These are phyloP conservation scores for Erigeron canadensis DNA, from an alignment of 129 eudicot species.

Conservation along the genomic window DNA sequence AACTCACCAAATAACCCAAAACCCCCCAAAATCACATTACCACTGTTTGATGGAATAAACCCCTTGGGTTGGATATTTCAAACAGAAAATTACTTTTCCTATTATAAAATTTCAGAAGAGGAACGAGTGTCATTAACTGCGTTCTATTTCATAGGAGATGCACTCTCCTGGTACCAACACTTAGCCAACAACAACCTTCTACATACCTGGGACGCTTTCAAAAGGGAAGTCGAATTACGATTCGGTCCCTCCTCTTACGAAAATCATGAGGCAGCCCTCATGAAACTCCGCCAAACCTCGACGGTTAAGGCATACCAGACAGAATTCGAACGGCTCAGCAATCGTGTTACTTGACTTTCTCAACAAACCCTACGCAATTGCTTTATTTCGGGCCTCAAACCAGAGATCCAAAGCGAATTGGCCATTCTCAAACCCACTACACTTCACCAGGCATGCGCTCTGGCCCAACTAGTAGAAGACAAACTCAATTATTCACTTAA, in stretches of 20 bases:
- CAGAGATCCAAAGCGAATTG: neutral
- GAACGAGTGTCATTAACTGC: neutral
- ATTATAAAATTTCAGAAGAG: neutral
- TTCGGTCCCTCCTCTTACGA: neutral
- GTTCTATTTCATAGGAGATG: neutral
- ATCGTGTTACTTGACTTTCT: neutral
- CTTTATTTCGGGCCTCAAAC: neutral
- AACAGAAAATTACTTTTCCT: neutral
- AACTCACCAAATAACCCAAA: neutral
- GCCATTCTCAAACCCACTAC: neutral
- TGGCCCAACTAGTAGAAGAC: neutral
- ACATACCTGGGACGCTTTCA: neutral
- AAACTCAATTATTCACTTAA: neutral
- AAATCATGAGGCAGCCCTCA: neutral
- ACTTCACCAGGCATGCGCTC: neutral
- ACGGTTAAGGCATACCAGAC: neutral
- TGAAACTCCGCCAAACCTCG: neutral
- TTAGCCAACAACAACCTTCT: neutral
- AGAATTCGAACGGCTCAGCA: neutral
- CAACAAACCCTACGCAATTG: neutral
- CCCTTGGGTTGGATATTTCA: conserved; percentile 1
- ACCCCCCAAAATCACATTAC: too few species aligned
- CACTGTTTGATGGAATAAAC: neutral
- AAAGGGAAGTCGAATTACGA: neutral
- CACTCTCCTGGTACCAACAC: neutral